Evolutionary conservation across 768 basidiomycete species (phyloP), one percentile per base, ranked within the genome.

Genomic region (Rubroboletus pulcherrimus): DNA sequence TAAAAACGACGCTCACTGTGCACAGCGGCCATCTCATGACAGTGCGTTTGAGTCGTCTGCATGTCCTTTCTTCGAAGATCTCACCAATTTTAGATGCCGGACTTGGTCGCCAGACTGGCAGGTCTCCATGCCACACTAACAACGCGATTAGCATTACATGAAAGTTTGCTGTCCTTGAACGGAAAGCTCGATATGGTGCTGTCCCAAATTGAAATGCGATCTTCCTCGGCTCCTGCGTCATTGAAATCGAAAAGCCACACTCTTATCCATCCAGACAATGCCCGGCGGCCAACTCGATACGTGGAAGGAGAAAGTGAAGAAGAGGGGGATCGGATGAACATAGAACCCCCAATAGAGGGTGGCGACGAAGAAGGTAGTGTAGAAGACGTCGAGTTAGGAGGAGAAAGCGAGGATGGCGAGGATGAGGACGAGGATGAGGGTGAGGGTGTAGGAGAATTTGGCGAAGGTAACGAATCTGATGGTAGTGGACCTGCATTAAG

Each of bases 1-100:
- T 90, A 58, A 88, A 86, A 71, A 85, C 86, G 8, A 90, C 92
- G 5, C 76, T 99, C 51, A 79, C 87, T 14, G 79, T 93, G 14
- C 93, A 98, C 70, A 89, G 92, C 45, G 89, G 89, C 0, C 87
- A 98, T 71, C 80, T 99, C 51, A 91, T 98, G 87, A 96, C 95
- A 37, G 95, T 96, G 66, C 63, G 89, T 80, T 39, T 51, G 33
- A 37, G 49, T 50, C 34, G 29, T 51, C 43, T 40, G 19, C 31
- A 31, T n/a, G n/a, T 37, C 33, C 15, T 21, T 31, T 30, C 30
- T 59, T 53, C 47, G 15, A 40, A 47, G 21, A 30, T 53, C 54
- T 70, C 29, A 59, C 53, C 40, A 21, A 15, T 49, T 49, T 5
- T 48, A 98, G 94, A 89, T 98, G 73, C 96, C 96, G 6, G 92